Base-by-base conservation (phyloP, 371 early-diverging fungal species). In the Cokeromyces recurvatus region DNA sequence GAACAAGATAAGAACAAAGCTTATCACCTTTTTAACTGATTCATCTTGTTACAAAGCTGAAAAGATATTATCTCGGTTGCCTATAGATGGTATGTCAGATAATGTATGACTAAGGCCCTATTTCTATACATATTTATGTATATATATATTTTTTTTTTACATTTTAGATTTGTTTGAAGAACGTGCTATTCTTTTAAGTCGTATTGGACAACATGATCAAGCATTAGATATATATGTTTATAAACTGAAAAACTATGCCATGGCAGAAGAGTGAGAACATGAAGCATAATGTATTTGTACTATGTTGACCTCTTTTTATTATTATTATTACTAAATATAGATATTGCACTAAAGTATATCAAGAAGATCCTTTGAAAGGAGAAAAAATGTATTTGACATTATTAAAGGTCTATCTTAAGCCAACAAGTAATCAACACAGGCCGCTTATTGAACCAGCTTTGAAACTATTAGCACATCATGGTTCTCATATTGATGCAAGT, bases 151-250 rank as follows among this genome's bases (percentile, higher is more conserved):
- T n/a, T 20, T 8, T 29, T 3, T 16, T 27, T 24, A 25, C 19
- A 15, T 12, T 43, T 34, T 57, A 81, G 82, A 71, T 22, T 71
- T 92, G 24, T 90, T 78, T 53, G 87, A 90, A 51, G 93, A 92
- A 59, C 78, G 91, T 15, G 91, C 91, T 1, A 71, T 89, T 24
- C 66, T 95, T 4, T 73, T 94, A 4, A 85, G 90, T 53, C 77
- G 89, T 32, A 79, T 97, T 46, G 84, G 87, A 12, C 85, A 87
- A 48, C 94, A 94, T 51, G 84, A 86, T 43, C 92, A 94, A 53
- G 94, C 94, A 1, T 65, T 97, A 23, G 66, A 76, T 41, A 84
- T 95, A 42, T 85, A 89, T 55, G 85, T 92, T 4, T 85, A 87
- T 59, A 83, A 85, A 47, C 77, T 94, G 15, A 64, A 75, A 15